Evolutionary conservation across 768 basidiomycete species (phyloP), one percentile per base, ranked within the genome.

Genomic region (Calocybe gangraenosa): DNA sequence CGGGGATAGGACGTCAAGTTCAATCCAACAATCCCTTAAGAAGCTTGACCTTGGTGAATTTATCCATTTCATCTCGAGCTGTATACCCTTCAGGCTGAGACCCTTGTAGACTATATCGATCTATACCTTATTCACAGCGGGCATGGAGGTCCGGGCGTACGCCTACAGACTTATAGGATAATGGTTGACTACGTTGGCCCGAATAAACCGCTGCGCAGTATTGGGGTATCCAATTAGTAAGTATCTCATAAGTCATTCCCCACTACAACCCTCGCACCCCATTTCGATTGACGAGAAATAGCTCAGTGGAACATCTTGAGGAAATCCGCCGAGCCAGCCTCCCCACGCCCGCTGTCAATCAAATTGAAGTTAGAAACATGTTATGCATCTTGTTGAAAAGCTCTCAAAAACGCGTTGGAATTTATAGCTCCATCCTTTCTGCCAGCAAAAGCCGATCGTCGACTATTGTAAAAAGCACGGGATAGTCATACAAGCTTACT

Each of bases 221-320:
- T 87, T 14, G 89, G 89, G 1, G 89, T 92, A 2, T 88, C 86
- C 0, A 92, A 92, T 64, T 92, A 81, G 87, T 88, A 49, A 37
- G 82, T 56, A 9, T 8, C n/a, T 19, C 14, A 6, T 21, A n/a
- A 11, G 7, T 7, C 15, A 31, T 20, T 17, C 15, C 10, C n/a
- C n/a, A 32, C 34, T 6, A 7, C 15, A 6, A 15, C 21, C 20
- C 15, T 5, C 15, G 20, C 13, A 15, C 18, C 23, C 20, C 10
- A 20, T 33, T 10, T 20, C 30, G 21, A 32, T 44, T 32, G 10
- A 9, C 25, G 11, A 20, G 9, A 13, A 31, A 37, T 34, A 90
- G 87, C 52, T 73, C 73, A 9, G 58, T 84, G 20, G 75, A 77
- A 30, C 89, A 92, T 51, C 68, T 91, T 2, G 78, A 89, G 51